Base-by-base conservation (phyloP, 2,329 filamentous ascomycete genomes). In the Dactylellina sp. region DNA sequence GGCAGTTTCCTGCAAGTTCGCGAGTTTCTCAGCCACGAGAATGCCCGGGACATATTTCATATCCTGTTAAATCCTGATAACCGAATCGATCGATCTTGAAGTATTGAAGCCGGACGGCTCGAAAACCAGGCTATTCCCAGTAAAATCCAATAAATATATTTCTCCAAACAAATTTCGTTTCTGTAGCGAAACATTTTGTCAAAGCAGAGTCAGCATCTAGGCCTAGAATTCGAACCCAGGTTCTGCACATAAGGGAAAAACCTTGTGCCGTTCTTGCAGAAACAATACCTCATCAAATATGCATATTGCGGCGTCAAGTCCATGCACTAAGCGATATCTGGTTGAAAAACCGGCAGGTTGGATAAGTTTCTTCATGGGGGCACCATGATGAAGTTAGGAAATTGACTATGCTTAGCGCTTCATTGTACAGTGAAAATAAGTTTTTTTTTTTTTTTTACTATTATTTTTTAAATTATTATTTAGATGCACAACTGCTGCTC, bases 211-310 rank as follows among this genome's bases (percentile, higher is more conserved):
- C n/a, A n/a, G n/a, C n/a, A n/a, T n/a, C n/a, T n/a, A n/a, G n/a
- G 18, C 53, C 40, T 49, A 64, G 49, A 35, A 25, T 49, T 37
- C 16, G 22, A 62, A 62, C 32, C 61, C 40, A 22, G 49, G 49
- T 53, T 56, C 37, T 28, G 14, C 12, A 14, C 37, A 24, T 22
- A 35, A 14, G 35, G 39, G 12, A 18, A 28, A 42, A 44, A 37
- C 14, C n/a, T 24, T 53, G 57, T 71, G 66, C 66, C 66, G 66
- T 46, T 49, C 52, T 56, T 62, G 57, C 66, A 63, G 50, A 56
- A 42, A 46, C 39, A 50, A 61, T 62, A 70, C 46, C 32, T 63
- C 47, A 63, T 12, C 44, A 20, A 24, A 11, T 61, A 72, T 61
- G 60, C 37, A 72, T 72, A 61, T 35, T 60, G 11, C 12, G 47